Conservation (phyloP, 805 yeast genomes). For the Wickerhamiella bombiphila region DNA sequence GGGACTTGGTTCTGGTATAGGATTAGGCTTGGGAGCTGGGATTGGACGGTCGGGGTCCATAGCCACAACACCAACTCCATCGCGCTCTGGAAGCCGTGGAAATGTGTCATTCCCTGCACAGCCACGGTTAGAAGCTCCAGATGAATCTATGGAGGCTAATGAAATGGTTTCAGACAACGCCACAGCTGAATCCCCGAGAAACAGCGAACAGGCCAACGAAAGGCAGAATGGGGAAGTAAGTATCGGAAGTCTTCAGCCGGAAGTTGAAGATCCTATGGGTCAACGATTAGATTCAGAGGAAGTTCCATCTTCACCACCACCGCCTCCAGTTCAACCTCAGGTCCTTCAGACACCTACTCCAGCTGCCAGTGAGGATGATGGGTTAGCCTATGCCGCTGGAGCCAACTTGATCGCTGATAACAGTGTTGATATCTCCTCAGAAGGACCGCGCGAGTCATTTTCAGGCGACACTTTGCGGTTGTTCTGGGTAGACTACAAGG, state of each 20-base stretch:
- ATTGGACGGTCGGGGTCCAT: background rate
- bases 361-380: slow-evolving; percentile 48
- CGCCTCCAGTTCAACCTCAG: slow-evolving; percentile 8
- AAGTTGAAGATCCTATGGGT: too few species aligned
- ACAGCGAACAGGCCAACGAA: too few species aligned
- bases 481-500: slow-evolving; percentile 82
- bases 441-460: background rate
- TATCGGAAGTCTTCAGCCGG: too few species aligned
- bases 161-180: too few species aligned
- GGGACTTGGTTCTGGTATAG: slow-evolving; percentile 2
- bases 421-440: background rate
- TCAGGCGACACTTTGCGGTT: background rate
- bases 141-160: too few species aligned
- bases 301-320: background rate
- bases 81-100: too few species aligned
- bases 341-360: slow-evolving; percentile 27
- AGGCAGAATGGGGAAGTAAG: too few species aligned
- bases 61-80: too few species aligned
- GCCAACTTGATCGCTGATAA: background rate
- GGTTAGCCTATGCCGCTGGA: slow-evolving; percentile 28
- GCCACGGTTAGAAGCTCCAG: too few species aligned
- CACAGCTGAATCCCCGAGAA: too few species aligned
- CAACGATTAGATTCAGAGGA: too few species aligned
- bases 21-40: slow-evolving; percentile 2
- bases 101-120: too few species aligned